Evolutionary conservation across 768 basidiomycete species (phyloP), one percentile per base, ranked within the genome.

Genomic region (Boletus tylopilopsis): DNA sequence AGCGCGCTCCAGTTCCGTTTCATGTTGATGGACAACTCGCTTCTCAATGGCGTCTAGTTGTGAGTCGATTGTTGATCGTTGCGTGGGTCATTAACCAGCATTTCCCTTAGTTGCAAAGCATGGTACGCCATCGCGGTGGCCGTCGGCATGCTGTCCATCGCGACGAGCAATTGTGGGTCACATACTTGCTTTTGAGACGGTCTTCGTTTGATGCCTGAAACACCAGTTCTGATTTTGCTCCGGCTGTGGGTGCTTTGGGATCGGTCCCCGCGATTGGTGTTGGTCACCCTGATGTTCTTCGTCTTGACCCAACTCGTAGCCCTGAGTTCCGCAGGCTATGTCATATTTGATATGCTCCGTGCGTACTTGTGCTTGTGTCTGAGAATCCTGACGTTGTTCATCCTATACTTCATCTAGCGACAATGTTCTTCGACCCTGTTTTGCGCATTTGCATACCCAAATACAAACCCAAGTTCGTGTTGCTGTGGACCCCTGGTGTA

Each of bases 211-310:
- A 16, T 10, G n/a, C 12, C 3, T 21, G 41, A 19, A 42, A 47
- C 13, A 1, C 37, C 27, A 74, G 73, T 73, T 50, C 61, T 74
- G 19, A 58, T 75, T 11, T 54, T 75, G 30, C 57, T 74, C n/a
- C 68, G 70, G 2, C 24, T 74, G 8, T 75, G 73, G 73, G 55
- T 68, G 21, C 53, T 73, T 6, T 73, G 73, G 59, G 64, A 61
- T 33, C 60, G 64, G 11, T 32, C 27, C 1, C 61, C 55, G n/a
- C 49, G 51, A 5, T 38, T 73, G 22, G 59, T 73, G 39, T 19
- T 64, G 18, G 47, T 33, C 36, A 73, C 69, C 1, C 44, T 73
- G 4, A 18, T 34, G 13, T 54, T 67, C 25, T 73, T 64, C 23
- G 16, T 68, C n/a, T 7, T 60, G 4, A 70, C 68, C 0, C 69